Base-by-base conservation (phyloP, 352 stramenopile genomes). In the Globisporangium sylvaticum region DNA sequence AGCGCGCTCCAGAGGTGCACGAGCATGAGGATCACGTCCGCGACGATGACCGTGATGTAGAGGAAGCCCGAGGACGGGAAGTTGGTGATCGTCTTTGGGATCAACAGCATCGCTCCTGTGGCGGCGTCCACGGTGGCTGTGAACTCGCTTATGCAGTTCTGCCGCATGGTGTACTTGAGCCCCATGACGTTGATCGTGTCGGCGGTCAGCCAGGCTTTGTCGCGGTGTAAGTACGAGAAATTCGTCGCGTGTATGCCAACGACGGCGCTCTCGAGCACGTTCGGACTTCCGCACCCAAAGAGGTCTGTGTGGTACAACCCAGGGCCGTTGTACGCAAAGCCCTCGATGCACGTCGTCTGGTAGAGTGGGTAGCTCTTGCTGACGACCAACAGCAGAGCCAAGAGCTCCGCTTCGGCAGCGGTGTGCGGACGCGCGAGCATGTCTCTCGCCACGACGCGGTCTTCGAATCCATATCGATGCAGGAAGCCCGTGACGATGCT, bases 141-240 rank as follows among this genome's bases (percentile, higher is more conserved):
- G 65, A 71, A 79, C 54, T 66, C 59, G 37, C 64, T 75, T 34
- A 73, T 68, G 22, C 68, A 74, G 54, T 87, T 84, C 42, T 87
- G 75, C 10, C 80, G 75, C 25, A 87, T 73, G 6, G 76, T 65
- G 53, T 78, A 87, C 55, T 68, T 67, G 50, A 81, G 65, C 5
- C 72, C 80, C 37, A 87, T 62, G 37, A 84, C 24, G 15, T 73
- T 70, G 25, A 87, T 42, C 15, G 73, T 67, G 62, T 89, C 76
- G 1, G 72, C 64, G 2, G 78, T 83, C 37, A 89, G 73, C 65
- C 76, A 79, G 7, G 72, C 67, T 46, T 83, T 87, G 65, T 83
- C 63, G 4, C 53, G 67, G 22, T 81, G 71, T 54, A 87, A 59
- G 0, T 61, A 48, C 14, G 54, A 58, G 54, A 89, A 84, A 9